Conservation (phyloP, 1,284 basidiomycete species). For the Stereum hirsutum region DNA sequence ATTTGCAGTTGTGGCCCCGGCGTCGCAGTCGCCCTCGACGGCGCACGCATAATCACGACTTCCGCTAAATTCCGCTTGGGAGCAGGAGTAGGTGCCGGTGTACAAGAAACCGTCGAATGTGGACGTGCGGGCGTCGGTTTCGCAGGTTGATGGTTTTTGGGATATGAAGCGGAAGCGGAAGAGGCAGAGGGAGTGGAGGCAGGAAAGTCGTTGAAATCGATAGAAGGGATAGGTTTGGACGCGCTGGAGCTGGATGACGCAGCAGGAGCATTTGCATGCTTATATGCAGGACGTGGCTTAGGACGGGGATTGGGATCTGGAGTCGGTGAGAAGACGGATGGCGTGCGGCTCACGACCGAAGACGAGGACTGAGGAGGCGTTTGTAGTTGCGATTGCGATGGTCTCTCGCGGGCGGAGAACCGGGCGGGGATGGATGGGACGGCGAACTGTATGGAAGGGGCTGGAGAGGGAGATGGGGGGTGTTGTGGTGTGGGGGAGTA, state of each 20-base stretch:
- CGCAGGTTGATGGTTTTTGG: constrained; percentile 1
- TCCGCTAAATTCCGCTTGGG: no score
- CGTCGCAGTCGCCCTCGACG: no score
- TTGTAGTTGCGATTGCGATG: constrained; percentile 14
- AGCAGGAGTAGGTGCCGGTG: no score
- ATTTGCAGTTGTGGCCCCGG: no score
- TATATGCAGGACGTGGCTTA: constrained; percentile 7
- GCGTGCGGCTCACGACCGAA: constrained; percentile 4
- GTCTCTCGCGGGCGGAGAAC: no score
- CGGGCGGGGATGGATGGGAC: background rate
- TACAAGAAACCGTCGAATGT: no score
- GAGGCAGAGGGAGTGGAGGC: background rate
- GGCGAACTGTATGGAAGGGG: background rate
- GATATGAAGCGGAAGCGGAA: constrained; percentile 1
- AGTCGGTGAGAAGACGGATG: background rate
- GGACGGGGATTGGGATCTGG: constrained; percentile 9
- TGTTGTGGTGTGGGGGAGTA: background rate
- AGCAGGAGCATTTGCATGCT: background rate
- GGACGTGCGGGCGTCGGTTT: no score
- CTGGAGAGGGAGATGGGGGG: background rate
- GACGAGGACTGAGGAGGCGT: constrained; percentile 19
- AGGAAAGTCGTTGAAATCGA: background rate
- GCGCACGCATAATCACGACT: no score
- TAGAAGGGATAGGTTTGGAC: background rate
- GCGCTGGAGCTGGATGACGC: no score